Conservation (phyloP, 257 asterid species). For the Hygrophila difformis region DNA sequence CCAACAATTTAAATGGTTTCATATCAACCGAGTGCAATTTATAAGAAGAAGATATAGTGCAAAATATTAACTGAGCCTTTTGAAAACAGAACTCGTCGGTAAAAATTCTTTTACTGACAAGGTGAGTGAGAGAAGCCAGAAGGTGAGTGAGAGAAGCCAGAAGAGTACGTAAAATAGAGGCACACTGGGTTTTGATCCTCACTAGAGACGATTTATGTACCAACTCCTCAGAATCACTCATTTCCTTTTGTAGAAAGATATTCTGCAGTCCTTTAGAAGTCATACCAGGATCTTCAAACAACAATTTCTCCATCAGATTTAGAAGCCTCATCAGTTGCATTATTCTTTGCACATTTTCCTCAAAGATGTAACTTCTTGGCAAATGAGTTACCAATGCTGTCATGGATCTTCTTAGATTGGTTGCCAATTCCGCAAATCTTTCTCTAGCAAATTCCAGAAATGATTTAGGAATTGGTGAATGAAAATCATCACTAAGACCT, state of each 20-base stretch:
- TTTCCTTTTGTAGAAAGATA: slow-evolving; percentile 12
- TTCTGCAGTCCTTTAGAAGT: slow-evolving; percentile 25
- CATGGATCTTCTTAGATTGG: slow-evolving; percentile 26
- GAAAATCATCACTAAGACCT: slow-evolving; percentile 10
- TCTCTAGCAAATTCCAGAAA: slow-evolving; percentile 30
- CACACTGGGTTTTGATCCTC: slow-evolving; percentile 17
- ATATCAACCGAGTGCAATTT: slow-evolving; percentile 22
- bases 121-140: slow-evolving; percentile 16
- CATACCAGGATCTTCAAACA: slow-evolving; percentile 26
- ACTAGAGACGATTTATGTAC: slow-evolving; percentile 13
- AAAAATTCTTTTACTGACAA: background rate
- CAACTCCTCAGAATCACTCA: slow-evolving; percentile 3
- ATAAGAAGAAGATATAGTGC: slow-evolving; percentile 44
- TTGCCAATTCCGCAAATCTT: slow-evolving; percentile 12
- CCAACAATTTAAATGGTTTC: slow-evolving; percentile 32
- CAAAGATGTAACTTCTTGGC: slow-evolving; percentile 25
- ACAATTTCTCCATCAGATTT: slow-evolving; percentile 15
- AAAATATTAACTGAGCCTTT: slow-evolving; percentile 39
- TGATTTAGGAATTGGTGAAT: slow-evolving; percentile 13
- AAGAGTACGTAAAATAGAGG: slow-evolving; percentile 18
- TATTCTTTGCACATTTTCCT: slow-evolving; percentile 22
- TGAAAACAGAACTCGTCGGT: slow-evolving; percentile 28
- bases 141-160: no score
- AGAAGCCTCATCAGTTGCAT: slow-evolving; percentile 22
- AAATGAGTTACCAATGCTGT: slow-evolving; percentile 30